Conservation (phyloP, 2,329 filamentous ascomycete genomes). For the Thermoascus crustaceus region DNA sequence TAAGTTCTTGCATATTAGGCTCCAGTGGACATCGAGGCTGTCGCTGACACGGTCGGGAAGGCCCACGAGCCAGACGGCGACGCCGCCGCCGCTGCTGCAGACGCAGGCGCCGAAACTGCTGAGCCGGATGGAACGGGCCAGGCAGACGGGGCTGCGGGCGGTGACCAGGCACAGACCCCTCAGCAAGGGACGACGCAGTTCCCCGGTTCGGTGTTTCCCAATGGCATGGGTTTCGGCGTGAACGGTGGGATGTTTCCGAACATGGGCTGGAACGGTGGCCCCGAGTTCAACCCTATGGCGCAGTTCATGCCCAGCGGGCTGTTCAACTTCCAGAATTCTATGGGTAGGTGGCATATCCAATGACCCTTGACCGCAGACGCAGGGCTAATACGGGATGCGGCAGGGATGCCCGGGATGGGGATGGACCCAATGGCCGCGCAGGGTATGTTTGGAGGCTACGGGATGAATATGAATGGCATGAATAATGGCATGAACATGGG, state of each 20-base stretch:
- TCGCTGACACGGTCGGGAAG: constrained; percentile 6
- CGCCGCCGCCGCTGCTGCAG: constrained; percentile 5
- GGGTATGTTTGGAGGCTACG: constrained; percentile 43
- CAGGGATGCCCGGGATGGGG: constrained; percentile 71
- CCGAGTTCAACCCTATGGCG: constrained; percentile 66
- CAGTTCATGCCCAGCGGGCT: constrained; percentile 48
- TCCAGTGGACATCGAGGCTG: not conserved
- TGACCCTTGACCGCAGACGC: not conserved
- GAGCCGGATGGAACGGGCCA: constrained; percentile 9
- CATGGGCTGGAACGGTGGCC: constrained; percentile 54
- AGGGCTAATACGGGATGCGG: constrained; percentile 16
- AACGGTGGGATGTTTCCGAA: constrained; percentile 44
- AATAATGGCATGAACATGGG: constrained; percentile 68
- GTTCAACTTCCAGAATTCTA: constrained; percentile 67
- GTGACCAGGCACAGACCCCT: constrained; percentile 6
- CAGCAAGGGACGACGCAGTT: constrained; percentile 11
- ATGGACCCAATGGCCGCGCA: constrained; percentile 58
- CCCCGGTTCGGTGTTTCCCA: constrained; percentile 12
- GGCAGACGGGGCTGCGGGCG: constrained; percentile 10
- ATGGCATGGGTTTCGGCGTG: constrained; percentile 37
- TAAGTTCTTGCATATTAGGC: constrained; percentile 3
- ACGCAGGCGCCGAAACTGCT: constrained; percentile 5
- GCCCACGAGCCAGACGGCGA: constrained; percentile 9
- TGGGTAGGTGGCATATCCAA: constrained; percentile 58
- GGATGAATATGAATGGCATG: constrained; percentile 82